These are phyloP conservation scores for Erodium chrysanthum DNA, from an alignment of 441 rosid genomes.

Conservation along the genomic window DNA sequence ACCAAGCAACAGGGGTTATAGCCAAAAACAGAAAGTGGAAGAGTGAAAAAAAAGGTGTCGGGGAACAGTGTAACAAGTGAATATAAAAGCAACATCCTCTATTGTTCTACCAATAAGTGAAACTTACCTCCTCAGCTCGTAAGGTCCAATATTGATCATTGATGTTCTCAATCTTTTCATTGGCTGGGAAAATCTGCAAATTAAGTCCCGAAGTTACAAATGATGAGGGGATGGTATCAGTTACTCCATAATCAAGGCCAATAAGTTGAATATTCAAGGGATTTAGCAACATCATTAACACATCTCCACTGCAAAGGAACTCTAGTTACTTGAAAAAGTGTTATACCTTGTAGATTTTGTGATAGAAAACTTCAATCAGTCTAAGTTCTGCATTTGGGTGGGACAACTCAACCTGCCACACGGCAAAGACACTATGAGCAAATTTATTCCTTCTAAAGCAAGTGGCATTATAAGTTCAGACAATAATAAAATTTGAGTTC, in stretches of 20 bases:
- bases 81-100: neutral
- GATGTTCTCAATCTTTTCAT: slow-evolving; percentile 60
- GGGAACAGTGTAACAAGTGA: neutral
- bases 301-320: neutral
- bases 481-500: neutral
- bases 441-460: neutral
- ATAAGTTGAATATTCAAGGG: neutral
- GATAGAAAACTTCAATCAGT: slow-evolving; percentile 57
- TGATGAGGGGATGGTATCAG: neutral
- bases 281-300: neutral
- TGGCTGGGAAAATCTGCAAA: slow-evolving; percentile 55
- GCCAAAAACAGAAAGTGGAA: slow-evolving; percentile 7
- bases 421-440: slow-evolving; percentile 7
- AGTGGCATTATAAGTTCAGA: neutral
- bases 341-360: slow-evolving; percentile 63
- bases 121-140: slow-evolving; percentile 68
- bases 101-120: neutral
- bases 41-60: neutral
- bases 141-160: slow-evolving; percentile 75
- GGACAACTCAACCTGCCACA: slow-evolving; percentile 56
- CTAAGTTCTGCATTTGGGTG: slow-evolving; percentile 57
- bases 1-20: slow-evolving; percentile 8
- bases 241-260: neutral
- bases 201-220: slow-evolving; percentile 4
- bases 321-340: neutral